Evolutionary conservation across 2,329 filamentous ascomycete species (phyloP).

Genomic region (Colletotrichum sp.): DNA sequence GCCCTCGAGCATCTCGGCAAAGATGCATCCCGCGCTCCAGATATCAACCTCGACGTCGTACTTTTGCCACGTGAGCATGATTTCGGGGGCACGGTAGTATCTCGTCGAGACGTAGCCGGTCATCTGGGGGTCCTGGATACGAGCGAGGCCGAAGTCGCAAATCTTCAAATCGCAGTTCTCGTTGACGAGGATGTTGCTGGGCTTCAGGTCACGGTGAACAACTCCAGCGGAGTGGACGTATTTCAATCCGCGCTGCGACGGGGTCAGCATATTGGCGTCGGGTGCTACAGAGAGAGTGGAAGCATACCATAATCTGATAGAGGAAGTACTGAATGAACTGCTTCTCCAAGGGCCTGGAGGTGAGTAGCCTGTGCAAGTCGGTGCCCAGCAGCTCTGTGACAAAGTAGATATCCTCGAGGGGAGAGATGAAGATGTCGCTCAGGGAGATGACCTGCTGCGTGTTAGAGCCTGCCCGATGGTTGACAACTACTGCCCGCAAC

Average conservation of each 20-base stretch:
- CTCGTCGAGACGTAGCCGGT: slow-evolving; percentile 98
- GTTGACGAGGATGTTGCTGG: slow-evolving; percentile 98
- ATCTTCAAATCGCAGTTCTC: slow-evolving; percentile 99
- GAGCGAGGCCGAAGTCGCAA: slow-evolving; percentile 96
- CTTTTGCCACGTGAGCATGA: slow-evolving; percentile 99
- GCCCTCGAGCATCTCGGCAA: slow-evolving; percentile 98
- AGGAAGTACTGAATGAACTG: slow-evolving; percentile 99
- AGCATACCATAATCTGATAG: slow-evolving; percentile 94
- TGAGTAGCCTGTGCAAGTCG: slow-evolving; percentile 93
- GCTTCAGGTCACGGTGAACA: slow-evolving; percentile 96
- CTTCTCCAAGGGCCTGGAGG: slow-evolving; percentile 94
- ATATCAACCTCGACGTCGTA: slow-evolving; percentile 99
- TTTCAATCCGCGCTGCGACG: slow-evolving; percentile 84
- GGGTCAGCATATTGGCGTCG: slow-evolving; percentile 13
- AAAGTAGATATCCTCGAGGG: slow-evolving; percentile 98
- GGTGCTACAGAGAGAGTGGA: too few relatives aligned
- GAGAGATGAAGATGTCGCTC: slow-evolving; percentile 99
- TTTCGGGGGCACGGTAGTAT: slow-evolving; percentile 98
- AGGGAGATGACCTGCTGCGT: slow-evolving; percentile 84
- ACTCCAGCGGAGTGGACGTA: slow-evolving; percentile 99
- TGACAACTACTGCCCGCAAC: slow-evolving; percentile 16
- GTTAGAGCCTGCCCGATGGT: slow-evolving; percentile 22
- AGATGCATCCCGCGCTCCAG: slow-evolving; percentile 99
- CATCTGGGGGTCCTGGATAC: slow-evolving; percentile 99
- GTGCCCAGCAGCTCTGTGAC: slow-evolving; percentile 97